A percentile compares a stretch with the other conserved stretches of the same genome.
These are phyloP conservation scores for Castanea sativa DNA, from an alignment of 306 rosid genomes.

Conservation along the genomic window DNA sequence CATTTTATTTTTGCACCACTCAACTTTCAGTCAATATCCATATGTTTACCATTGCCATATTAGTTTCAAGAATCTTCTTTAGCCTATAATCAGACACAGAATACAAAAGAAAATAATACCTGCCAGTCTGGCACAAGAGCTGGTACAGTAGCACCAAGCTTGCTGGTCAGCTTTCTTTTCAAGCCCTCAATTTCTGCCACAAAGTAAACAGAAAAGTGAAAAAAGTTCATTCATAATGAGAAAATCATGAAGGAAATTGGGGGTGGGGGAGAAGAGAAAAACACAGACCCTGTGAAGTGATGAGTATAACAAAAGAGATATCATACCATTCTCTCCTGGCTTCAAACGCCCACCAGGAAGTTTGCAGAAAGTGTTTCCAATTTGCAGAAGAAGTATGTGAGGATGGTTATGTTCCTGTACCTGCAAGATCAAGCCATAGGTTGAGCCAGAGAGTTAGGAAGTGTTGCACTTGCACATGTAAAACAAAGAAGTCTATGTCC, in stretches of 20 bases:
- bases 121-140: constrained; percentile 93
- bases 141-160: constrained; percentile 86
- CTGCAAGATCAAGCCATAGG: constrained; percentile 38
- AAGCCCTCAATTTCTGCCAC: constrained; percentile 81
- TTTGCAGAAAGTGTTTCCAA: constrained; percentile 97
- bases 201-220: neutral
- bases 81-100: neutral
- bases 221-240: neutral
- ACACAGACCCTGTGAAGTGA: neutral
- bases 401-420: constrained; percentile 99
- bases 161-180: constrained; percentile 96
- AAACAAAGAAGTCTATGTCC: neutral
- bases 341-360: constrained; percentile 98
- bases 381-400: constrained; percentile 95
- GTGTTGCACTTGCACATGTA: neutral
- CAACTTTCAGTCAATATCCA: neutral
- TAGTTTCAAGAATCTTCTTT: constrained; percentile 5
- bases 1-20: neutral
- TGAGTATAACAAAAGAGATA: constrained; percentile 3
- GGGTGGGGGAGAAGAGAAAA: neutral
- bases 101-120: constrained; percentile 37
- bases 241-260: neutral
- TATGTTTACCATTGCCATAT: neutral
- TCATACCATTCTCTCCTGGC: constrained; percentile 96
- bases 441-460: constrained; percentile 11